Conservation (phyloP, 1,284 basidiomycete genomes). For the Veloporphyrellus conicus region DNA sequence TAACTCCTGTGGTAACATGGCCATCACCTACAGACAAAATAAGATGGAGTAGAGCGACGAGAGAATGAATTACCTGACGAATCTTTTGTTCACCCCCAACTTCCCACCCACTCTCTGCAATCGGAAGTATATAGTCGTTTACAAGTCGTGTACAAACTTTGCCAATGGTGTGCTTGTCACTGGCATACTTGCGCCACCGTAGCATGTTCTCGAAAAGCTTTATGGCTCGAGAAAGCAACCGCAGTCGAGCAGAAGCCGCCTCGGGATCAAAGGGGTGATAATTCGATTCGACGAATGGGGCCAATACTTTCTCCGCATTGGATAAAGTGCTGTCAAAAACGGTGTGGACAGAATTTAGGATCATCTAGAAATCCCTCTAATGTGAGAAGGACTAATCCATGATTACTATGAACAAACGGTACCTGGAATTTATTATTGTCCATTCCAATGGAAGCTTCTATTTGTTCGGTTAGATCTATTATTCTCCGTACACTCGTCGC, state of each 20-base stretch:
- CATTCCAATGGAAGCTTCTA: constrained; percentile 71
- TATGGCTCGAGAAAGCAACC: constrained; percentile 63
- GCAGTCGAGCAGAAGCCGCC: constrained; percentile 65
- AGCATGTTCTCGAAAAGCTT: constrained; percentile 75
- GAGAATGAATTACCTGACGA: constrained; percentile 47
- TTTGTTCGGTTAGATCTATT: constrained; percentile 75
- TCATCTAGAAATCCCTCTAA: constrained; percentile 40
- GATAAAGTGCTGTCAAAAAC: constrained; percentile 58
- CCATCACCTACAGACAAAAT: constrained; percentile 37
- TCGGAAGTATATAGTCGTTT: constrained; percentile 57
- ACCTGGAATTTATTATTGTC: constrained; percentile 72
- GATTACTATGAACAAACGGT: constrained; percentile 6
- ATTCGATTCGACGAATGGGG: constrained; percentile 39
- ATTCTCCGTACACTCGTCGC: constrained; percentile 58
- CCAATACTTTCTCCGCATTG: constrained; percentile 44
- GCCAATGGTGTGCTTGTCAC: constrained; percentile 57
- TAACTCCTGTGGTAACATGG: constrained; percentile 44
- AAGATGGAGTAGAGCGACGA: constrained; percentile 6
- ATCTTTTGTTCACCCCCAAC: constrained; percentile 76
- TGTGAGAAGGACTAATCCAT: constrained; percentile 12
- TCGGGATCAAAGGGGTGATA: constrained; percentile 70
- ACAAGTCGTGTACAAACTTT: constrained; percentile 58
- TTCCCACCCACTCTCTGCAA: constrained; percentile 80
- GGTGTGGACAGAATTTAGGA: constrained; percentile 61
- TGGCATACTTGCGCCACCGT: constrained; percentile 71